Evolutionary conservation across 2,329 filamentous ascomycete genomes (phyloP), one percentile per base, ranked within the genome.

Genomic region (Venturia pyrina): DNA sequence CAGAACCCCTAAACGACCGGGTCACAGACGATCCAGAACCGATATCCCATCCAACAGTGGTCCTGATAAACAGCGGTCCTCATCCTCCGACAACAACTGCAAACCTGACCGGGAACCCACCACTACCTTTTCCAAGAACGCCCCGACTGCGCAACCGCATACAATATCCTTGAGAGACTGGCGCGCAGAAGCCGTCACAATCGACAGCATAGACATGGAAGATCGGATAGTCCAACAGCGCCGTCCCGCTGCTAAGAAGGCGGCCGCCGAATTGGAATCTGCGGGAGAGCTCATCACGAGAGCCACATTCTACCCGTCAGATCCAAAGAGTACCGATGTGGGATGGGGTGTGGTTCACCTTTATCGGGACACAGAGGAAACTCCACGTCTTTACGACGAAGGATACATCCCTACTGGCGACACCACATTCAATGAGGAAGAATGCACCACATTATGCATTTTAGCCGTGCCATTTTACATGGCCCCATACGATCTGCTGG

Each of bases 271-370:
- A 83, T 74, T 43, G 46, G 67, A 72, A 5, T 40, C 37, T 40
- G 11, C 37, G 0, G 73, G 74, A 15, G 90, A 89, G 6, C 85
- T 89, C 63, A 88, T 90, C 67, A 96, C 93, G 0, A 96, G 93
- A 75, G 95, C 91, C 5, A 83, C 85, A 68, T 96, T 89, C 73
- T 79, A 90, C 24, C 87, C 89, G 0, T 81, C 93, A 0, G 84
- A 88, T 66, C 84, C 86, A 19, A 82, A 83, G 67, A 86, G 89
- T 65, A 91, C 91, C 0, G 89, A 96, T 67, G 82, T 92, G 1
- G 90, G 91, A 53, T 97, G 91, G 89, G 95, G 95, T 1, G 86
- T 98, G 17, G 92, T 99, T 1, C 95, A 97, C 75, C 83, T 99
- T 37, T 99, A 97, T 75, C 86, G 93, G 11, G 93, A 98, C 75